phyloP scores from a whole-genome alignment of 352 stramenopile genomes.

The Saprolegnia diclina region DNA sequence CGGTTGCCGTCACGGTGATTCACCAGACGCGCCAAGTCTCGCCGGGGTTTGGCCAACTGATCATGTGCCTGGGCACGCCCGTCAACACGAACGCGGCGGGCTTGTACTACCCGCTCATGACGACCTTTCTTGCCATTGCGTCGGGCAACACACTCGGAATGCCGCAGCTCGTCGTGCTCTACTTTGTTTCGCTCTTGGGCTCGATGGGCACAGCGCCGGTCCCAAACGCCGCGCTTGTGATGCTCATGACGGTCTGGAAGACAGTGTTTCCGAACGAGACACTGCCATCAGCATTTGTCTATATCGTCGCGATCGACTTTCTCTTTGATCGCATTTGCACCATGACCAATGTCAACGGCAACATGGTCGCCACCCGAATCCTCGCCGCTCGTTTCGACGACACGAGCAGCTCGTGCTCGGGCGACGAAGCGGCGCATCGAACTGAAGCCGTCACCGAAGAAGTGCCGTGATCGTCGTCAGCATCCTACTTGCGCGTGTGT shows the following conservation, averaged over 20 bases:
- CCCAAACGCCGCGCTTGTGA: conserved; percentile 33
- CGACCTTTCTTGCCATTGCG: conserved; percentile 52
- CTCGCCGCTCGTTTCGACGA: conserved; percentile 39
- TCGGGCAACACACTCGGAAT: conserved; percentile 37
- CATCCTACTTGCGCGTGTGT: background rate
- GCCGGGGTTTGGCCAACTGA: conserved; percentile 32
- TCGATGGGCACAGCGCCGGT: conserved; percentile 35
- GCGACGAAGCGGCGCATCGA: background rate
- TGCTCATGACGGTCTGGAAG: conserved; percentile 41
- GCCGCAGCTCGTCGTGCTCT: conserved; percentile 36
- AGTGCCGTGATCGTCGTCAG: background rate
- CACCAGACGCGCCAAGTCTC: conserved; percentile 32
- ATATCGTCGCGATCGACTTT: conserved; percentile 56
- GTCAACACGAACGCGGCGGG: conserved; percentile 36
- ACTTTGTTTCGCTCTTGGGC: conserved; percentile 33
- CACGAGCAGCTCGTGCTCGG: conserved; percentile 2
- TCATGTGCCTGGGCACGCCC: conserved; percentile 37
- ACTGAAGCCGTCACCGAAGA: background rate
- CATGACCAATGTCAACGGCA: conserved; percentile 50
- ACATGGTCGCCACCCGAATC: conserved; percentile 52
- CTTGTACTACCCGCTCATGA: conserved; percentile 34
- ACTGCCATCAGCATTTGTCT: conserved; percentile 44
- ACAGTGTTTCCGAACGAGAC: conserved; percentile 34
- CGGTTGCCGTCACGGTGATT: conserved; percentile 38
- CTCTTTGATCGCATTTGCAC: conserved; percentile 53